These are phyloP conservation scores for Colletotrichum tofieldiae DNA, from an alignment of 2,329 filamentous ascomycete genomes.

Conservation along the genomic window DNA sequence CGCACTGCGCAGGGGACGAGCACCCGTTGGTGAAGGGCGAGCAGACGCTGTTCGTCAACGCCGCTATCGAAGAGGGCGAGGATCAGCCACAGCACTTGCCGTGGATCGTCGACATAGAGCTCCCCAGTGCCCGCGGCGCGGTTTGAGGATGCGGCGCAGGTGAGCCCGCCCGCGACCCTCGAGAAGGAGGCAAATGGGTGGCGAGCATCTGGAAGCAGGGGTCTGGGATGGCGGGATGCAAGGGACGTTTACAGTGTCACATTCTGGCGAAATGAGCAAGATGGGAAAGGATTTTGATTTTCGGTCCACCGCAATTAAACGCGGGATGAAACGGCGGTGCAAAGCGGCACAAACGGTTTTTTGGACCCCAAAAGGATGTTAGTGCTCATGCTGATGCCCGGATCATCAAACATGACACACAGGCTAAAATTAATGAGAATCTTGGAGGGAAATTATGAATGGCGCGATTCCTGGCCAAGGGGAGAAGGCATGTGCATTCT, in stretches of 20 bases:
- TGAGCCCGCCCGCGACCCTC: background rate
- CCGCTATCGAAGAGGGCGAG: constrained; percentile 66
- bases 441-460: background rate
- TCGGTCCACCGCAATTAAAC: constrained; percentile 11
- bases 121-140: constrained; percentile 6
- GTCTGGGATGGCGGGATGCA: background rate
- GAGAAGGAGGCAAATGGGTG: background rate
- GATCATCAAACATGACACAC: constrained; percentile 29
- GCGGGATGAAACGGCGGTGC: constrained; percentile 12
- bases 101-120: constrained; percentile 28
- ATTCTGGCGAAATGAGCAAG: constrained; percentile 5
- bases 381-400: constrained; percentile 1
- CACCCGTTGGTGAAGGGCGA: constrained; percentile 51
- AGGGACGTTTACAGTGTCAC: background rate
- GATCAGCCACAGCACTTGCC: constrained; percentile 49
- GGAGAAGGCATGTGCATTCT: background rate
- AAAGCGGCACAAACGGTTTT: background rate
- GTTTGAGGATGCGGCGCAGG: background rate
- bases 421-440: background rate
- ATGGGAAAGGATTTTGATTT: background rate
- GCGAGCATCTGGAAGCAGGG: background rate
- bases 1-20: constrained; percentile 47
- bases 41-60: constrained; percentile 71
- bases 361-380: background rate
- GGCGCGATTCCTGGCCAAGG: background rate